Evolutionary conservation across 2,329 filamentous ascomycete species (phyloP), one percentile per base, ranked within the genome.

Genomic region (Byssothecium circinans): DNA sequence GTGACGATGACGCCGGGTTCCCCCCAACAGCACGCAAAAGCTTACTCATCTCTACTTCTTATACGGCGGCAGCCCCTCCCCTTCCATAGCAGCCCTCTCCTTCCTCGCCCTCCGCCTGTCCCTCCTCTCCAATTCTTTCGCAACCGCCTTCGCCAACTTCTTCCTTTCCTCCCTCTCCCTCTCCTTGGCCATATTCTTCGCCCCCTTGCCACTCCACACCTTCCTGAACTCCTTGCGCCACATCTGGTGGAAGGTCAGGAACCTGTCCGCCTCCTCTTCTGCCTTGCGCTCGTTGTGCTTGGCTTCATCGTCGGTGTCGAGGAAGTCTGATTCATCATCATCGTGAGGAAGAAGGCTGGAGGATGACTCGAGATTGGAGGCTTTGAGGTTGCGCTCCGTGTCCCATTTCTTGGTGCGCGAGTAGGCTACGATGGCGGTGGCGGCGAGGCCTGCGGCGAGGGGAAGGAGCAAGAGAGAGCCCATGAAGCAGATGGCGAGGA

Each of bases 351-450:
- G 44, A 2, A 58, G 56, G 10, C 47, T 46, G 10, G 50, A 51
- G 2, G 57, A 51, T 1, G 45, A 33, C 35, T 67, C 64, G 41
- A 62, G 58, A 17, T 52, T 53, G 14, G 23, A 2, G 25, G 50
- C 39, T 22, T 52, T 51, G 49, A 60, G 57, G 40, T 57, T 65
- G 49, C 62, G 61, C 25, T 51, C 48, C 32, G 60, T 61, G 50
- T 67, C 62, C 64, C 64, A 67, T 19, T 55, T 55, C 48, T 65
- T 65, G 48, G 64, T 66, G 55, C 64, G 64, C 25, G 52, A 52
- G 49, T 66, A 65, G 33, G 64, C 60, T 33, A 63, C 47, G 49
- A 57, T 58, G 41, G 52, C 48, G 4, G 59, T 63, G 20, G 58
- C 57, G 52, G 56, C 41, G 39, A 61, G 42, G 42, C 63, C 55